These are phyloP conservation scores for Xylaria cubensis DNA, from an alignment of 495 filamentous ascomycete species.

Conservation along the genomic window DNA sequence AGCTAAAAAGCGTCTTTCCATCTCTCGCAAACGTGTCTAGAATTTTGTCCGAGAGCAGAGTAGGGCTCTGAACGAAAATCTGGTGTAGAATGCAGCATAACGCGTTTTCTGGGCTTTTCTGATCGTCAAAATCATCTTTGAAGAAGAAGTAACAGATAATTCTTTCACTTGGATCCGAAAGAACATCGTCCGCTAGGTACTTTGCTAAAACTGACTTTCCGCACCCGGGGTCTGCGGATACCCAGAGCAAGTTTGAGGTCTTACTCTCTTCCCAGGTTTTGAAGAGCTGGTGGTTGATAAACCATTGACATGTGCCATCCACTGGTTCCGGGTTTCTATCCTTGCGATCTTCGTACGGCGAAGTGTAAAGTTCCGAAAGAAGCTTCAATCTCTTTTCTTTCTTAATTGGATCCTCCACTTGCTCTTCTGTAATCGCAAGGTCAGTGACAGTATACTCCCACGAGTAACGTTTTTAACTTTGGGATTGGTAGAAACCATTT, in stretches of 20 bases:
- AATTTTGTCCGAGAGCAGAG: conserved; percentile 40
- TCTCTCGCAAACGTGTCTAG: conserved; percentile 32
- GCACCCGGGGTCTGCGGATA: conserved; percentile 62
- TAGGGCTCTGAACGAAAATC: conserved; percentile 44
- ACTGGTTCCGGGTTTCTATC: conserved; percentile 46
- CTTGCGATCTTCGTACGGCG: conserved; percentile 47
- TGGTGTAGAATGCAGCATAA: too few relatives aligned
- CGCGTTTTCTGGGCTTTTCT: conserved; percentile 39
- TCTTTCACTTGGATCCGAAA: conserved; percentile 26
- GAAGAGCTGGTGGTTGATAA: conserved; percentile 42
- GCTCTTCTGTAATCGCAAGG: neutral
- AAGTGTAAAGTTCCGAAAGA: neutral
- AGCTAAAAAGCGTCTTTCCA: conserved; percentile 32
- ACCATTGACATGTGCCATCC: conserved; percentile 53
- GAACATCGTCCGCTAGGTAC: conserved; percentile 48
- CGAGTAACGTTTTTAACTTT: neutral
- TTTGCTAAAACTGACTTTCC: conserved; percentile 61
- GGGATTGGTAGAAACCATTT: neutral
- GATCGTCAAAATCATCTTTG: conserved; percentile 54
- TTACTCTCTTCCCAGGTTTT: conserved; percentile 38
- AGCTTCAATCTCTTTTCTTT: neutral
- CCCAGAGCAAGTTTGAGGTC: conserved; percentile 47
- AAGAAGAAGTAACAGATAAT: conserved; percentile 62
- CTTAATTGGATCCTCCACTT: neutral
- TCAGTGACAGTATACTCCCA: neutral